Percentiles rank a stretch among this genome's conserved stretches.
Conservation (phyloP, 2,329 filamentous ascomycete species). For the Microdochium paspali region DNA sequence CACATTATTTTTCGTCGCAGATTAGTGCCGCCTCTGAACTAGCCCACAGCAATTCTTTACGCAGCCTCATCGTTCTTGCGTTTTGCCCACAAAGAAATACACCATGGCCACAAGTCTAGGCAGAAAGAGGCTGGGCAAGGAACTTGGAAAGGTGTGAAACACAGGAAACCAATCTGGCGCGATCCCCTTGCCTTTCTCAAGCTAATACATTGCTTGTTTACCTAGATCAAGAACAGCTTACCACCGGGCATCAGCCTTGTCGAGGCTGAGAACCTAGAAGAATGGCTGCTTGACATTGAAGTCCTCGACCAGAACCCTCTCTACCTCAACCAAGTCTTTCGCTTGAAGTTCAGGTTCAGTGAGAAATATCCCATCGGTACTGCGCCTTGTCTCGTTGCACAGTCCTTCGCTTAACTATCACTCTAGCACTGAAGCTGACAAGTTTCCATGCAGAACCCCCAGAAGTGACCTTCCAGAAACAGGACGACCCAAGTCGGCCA, state of each 20-base stretch:
- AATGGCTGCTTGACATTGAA: conserved; percentile 87
- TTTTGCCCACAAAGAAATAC: conserved; percentile 2
- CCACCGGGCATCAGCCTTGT: conserved; percentile 70
- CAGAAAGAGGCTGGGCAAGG: conserved; percentile 49
- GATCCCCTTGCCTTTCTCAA: not conserved
- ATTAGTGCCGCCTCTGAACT: too few relatives aligned
- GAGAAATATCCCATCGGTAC: conserved; percentile 82
- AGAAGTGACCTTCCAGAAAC: conserved; percentile 79
- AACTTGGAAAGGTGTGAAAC: conserved; percentile 46
- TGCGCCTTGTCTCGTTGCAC: conserved; percentile 5
- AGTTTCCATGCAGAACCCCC: conserved; percentile 60
- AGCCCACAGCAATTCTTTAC: not conserved
- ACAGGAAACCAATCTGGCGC: conserved; percentile 24
- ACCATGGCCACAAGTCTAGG: conserved; percentile 33
- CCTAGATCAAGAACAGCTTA: conserved; percentile 44
- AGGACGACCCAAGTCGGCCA: conserved; percentile 39
- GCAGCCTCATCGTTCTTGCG: not conserved
- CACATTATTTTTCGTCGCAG: too few relatives aligned
- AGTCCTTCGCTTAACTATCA: not conserved
- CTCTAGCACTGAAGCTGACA: not conserved
- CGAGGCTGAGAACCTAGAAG: conserved; percentile 70
- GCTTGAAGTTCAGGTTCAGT: conserved; percentile 81
- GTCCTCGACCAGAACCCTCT: conserved; percentile 88
- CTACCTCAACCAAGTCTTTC: conserved; percentile 70
- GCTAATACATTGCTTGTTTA: not conserved